Evolutionary conservation across 2,329 filamentous ascomycete species (phyloP).

Genomic region (Hyphodiscus sp.): DNA sequence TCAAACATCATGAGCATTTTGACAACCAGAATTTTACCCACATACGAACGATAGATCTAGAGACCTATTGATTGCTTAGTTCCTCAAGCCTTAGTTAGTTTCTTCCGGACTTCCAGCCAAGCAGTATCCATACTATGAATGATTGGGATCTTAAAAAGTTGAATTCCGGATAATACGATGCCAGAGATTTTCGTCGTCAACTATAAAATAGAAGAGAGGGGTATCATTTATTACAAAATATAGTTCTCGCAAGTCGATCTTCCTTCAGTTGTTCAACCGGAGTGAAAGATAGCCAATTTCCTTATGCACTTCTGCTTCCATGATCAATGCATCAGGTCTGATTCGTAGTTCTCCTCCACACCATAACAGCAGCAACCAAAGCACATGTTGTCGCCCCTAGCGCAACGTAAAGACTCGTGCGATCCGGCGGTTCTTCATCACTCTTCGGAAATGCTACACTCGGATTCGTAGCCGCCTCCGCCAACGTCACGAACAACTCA

Average conservation of each 20-base stretch:
- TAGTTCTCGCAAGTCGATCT: not conserved
- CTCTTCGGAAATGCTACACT: conserved; percentile 83
- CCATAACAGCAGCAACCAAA: conserved; percentile 56
- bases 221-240: conserved; percentile 23
- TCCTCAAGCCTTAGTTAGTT: too few species aligned
- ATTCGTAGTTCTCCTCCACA: conserved; percentile 43
- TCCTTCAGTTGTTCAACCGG: not conserved
- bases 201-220: conserved; percentile 16
- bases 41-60: too few species aligned
- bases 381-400: conserved; percentile 66
- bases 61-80: too few species aligned
- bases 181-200: not conserved
- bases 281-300: not conserved
- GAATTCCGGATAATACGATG: too few species aligned
- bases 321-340: conserved; percentile 16
- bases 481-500: conserved; percentile 86
- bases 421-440: conserved; percentile 78
- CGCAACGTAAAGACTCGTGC: conserved; percentile 79
- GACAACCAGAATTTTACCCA: too few species aligned
- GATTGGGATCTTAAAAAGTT: too few species aligned
- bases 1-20: too few species aligned
- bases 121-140: too few species aligned
- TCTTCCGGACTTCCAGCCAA: too few species aligned
- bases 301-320: not conserved
- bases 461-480: conserved; percentile 86